Evolutionary conservation across 2,329 filamentous ascomycete species (phyloP).

Genomic region (Neopestalotiopsis sp.): DNA sequence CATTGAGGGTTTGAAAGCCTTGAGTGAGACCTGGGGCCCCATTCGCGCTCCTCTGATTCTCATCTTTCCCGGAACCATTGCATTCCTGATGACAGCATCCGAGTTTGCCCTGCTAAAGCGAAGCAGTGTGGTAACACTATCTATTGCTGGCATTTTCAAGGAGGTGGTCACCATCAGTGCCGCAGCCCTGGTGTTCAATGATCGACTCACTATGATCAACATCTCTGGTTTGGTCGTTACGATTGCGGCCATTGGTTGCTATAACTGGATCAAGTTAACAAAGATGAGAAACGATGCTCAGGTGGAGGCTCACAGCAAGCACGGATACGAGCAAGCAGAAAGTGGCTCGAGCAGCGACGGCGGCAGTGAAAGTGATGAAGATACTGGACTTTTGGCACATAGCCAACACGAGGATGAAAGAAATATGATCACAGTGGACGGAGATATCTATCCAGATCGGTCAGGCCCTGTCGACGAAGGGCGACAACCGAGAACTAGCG

Average conservation of each 20-base stretch:
- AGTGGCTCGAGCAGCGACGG: constrained; percentile 43
- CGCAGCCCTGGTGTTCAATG: constrained; percentile 86
- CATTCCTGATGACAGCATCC: constrained; percentile 95
- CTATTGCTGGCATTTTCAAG: constrained; percentile 98
- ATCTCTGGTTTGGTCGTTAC: constrained; percentile 87
- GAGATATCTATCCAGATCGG: constrained; percentile 41
- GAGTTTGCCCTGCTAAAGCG: constrained; percentile 96
- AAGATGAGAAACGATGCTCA: constrained; percentile 85
- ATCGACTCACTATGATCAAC: constrained; percentile 86
- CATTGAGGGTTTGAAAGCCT: constrained; percentile 64
- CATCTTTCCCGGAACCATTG: constrained; percentile 87
- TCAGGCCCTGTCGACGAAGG: constrained; percentile 8
- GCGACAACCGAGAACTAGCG: not conserved
- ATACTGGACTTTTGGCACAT: constrained; percentile 52
- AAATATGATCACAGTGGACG: constrained; percentile 45
- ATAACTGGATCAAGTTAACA: constrained; percentile 93
- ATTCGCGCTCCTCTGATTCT: constrained; percentile 74
- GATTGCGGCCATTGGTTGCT: constrained; percentile 82
- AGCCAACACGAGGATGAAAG: constrained; percentile 45
- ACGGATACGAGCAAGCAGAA: constrained; percentile 34
- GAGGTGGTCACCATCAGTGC: constrained; percentile 95
- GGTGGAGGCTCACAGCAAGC: constrained; percentile 52
- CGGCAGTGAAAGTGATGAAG: constrained; percentile 51
- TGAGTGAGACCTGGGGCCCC: constrained; percentile 72
- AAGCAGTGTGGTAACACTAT: constrained; percentile 93